Evolutionary conservation across 148 eudicot genomes (phyloP), one percentile per base, ranked within the genome.

Genomic region (Dysphania ambrosioides): DNA sequence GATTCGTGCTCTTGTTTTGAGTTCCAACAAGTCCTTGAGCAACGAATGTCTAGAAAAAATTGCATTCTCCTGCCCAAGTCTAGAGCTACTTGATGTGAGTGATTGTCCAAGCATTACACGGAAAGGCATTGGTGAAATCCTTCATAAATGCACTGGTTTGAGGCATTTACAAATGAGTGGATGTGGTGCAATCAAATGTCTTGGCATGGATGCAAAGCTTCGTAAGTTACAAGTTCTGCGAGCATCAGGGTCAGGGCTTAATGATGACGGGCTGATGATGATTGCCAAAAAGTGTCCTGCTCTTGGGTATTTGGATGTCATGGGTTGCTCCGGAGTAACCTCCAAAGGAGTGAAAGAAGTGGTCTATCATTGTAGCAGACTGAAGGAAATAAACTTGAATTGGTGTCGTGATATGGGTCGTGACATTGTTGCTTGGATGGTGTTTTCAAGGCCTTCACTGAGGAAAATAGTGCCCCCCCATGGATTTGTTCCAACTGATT

Each of bases 361-460:
- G 18, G 69, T 89, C 11, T 56, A 18, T 57, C 75, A 74, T 35
- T 90, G 91, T 74, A n/a, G 24, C 32, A 84, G 83, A 59, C 70
- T 90, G 87, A 87, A 82, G 75, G 83, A 83, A 70, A 70, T 90
- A 38, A 86, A 86, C 75, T 71, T 90, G 84, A 75, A 67, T n/a
- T 53, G 70, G 66, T 90, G 94, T 79, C 78, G 61, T 27, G 65
- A 75, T 35, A 73, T 86, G 76, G 55, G 78, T 24, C 71, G 44
- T 10, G 80, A 75, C 32, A 56, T 72, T 59, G 59, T 87, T 1
- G 77, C 75, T 70, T 78, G 86, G 87, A 82, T 86, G 82, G 83
- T 90, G 49, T 84, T 80, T 68, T 34, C 83, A 32, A 78, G 86
- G 79, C 84, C 89, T 60, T 84, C 94, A 4, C 78, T 86, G 61